Conservation (phyloP, 148 eudicot species). For the Diospyros lotus region DNA sequence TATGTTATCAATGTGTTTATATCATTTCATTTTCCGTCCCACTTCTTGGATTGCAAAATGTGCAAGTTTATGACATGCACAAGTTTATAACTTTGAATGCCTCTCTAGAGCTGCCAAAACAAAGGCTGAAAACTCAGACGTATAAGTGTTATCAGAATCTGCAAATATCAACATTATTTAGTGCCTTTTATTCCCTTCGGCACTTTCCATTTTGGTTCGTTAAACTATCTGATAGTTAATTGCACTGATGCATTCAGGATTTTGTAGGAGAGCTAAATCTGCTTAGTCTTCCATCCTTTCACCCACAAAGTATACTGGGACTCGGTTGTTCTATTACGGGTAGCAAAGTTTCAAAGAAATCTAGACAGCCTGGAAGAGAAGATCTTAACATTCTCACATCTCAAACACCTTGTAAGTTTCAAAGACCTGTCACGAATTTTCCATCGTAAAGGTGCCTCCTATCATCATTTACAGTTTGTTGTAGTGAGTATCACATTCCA, state of each 20-base stretch:
- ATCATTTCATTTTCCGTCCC: no score
- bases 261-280: neutral
- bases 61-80: neutral
- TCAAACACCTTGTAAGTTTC: constrained; percentile 38
- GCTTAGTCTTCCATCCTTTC: neutral
- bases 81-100: neutral
- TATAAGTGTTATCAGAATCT: no score
- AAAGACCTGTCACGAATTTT: neutral
- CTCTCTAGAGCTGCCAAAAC: neutral
- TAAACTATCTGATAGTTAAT: neutral
- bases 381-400: constrained; percentile 29
- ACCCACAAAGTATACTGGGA: neutral
- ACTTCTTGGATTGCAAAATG: no score
- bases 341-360: constrained; percentile 16
- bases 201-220: neutral
- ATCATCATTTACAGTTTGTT: neutral
- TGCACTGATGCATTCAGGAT: neutral
- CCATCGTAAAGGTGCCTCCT: neutral
- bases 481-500: neutral
- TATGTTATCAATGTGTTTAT: no score
- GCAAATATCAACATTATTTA: neutral
- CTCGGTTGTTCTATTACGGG: constrained; percentile 1
- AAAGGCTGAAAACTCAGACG: no score
- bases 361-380: constrained; percentile 11
- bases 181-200: neutral